Evolutionary conservation across 495 filamentous ascomycete species (phyloP).

Genomic region (Tuber microsphaerosporum): DNA sequence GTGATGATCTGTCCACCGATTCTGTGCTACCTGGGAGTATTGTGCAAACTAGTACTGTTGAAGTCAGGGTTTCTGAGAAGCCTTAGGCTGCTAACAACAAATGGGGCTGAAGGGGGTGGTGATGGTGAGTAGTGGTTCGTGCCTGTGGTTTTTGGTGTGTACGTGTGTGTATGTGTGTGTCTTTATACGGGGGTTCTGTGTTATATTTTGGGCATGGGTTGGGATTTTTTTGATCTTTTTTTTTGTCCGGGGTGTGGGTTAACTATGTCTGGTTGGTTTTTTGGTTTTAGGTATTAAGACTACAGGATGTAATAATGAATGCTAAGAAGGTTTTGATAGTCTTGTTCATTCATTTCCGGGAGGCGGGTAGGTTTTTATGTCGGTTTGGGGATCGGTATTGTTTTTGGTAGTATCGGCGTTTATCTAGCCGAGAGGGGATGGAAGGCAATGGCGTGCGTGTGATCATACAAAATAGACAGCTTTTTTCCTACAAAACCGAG

Average conservation of each 20-base stretch:
- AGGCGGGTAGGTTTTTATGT: not conserved
- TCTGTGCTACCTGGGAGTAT: not conserved
- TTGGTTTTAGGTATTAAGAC: constrained; percentile 4
- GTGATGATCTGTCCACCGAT: not conserved
- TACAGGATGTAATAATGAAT: not conserved
- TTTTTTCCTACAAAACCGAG: not conserved
- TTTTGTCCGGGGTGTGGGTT: not conserved
- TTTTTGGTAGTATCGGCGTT: not conserved
- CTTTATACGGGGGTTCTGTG: not conserved
- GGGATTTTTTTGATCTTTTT: not conserved
- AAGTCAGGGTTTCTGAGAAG: constrained; percentile 2
- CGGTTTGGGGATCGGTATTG: not conserved
- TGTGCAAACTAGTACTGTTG: not conserved
- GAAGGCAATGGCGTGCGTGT: not conserved
- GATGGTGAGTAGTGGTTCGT: not conserved
- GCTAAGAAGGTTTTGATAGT: constrained; percentile 5
- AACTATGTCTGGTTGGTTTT: constrained; percentile 1
- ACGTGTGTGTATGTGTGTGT: not conserved
- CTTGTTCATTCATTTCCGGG: not conserved
- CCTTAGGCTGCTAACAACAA: not conserved
- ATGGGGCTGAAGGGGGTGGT: not conserved
- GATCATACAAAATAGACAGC: not conserved
- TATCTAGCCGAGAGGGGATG: not conserved
- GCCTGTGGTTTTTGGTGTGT: not conserved
- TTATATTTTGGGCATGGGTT: not conserved